Conservation (phyloP, 495 filamentous ascomycete genomes). For the Podospora australis region DNA sequence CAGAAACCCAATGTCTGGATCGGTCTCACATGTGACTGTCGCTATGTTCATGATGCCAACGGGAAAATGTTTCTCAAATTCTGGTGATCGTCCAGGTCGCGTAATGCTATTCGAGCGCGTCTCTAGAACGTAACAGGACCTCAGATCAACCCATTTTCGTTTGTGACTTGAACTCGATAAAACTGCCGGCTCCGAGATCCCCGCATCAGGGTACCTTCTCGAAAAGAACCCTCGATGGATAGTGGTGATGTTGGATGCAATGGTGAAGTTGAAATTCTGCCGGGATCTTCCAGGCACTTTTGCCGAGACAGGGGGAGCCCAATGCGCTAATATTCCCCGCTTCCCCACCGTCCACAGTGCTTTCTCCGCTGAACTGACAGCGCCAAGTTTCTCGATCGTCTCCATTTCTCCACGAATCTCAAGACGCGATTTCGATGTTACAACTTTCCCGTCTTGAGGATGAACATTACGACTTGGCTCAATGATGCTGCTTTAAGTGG, state of each 20-base stretch:
- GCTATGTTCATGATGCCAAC: neutral
- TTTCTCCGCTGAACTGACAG: neutral
- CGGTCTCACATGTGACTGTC: neutral
- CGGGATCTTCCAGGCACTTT: neutral
- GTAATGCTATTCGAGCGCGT: neutral
- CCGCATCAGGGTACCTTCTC: neutral
- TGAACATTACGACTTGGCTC: neutral
- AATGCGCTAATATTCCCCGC: neutral
- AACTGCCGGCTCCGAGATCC: slow-evolving; percentile 2
- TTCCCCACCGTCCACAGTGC: slow-evolving; percentile 3
- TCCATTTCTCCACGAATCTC: slow-evolving; percentile 6
- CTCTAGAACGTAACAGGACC: no score
- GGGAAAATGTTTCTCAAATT: neutral
- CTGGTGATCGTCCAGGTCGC: neutral
- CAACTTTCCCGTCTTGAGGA: neutral
- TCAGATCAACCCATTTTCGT: no score
- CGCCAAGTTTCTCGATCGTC: neutral
- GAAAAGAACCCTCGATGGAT: neutral
- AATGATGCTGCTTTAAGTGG: neutral
- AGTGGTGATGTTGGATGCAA: neutral
- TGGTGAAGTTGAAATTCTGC: slow-evolving; percentile 4
- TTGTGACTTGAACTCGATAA: no score
- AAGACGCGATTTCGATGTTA: no score
- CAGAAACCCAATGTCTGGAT: neutral
- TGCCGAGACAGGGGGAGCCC: slow-evolving; percentile 3